Evolutionary conservation across 2,329 filamentous ascomycete species (phyloP).

Genomic region (Exophiala lecanii-corni): DNA sequence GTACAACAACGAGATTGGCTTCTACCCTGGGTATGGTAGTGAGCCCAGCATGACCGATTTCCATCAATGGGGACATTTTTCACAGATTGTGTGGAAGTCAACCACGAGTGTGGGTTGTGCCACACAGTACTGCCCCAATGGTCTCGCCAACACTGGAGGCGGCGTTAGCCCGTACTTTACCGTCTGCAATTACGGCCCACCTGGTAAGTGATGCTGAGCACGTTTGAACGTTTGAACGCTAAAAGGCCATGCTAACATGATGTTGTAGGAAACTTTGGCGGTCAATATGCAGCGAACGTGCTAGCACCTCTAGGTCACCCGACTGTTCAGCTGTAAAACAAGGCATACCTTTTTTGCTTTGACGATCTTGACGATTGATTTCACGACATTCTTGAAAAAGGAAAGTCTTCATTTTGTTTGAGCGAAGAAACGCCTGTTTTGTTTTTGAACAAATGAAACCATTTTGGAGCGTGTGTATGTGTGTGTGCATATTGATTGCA

Average conservation of each 20-base stretch:
- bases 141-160: slow-evolving; percentile 39
- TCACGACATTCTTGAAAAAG: background rate
- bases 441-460: no score
- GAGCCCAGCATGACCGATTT: slow-evolving; percentile 61
- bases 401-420: no score
- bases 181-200: slow-evolving; percentile 79
- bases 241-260: slow-evolving; percentile 28
- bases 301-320: slow-evolving; percentile 36
- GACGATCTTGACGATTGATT: slow-evolving; percentile 17
- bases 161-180: slow-evolving; percentile 60
- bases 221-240: background rate
- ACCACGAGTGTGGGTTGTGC: slow-evolving; percentile 62
- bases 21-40: slow-evolving; percentile 57
- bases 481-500: no score
- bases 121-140: slow-evolving; percentile 41
- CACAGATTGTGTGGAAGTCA: slow-evolving; percentile 67
- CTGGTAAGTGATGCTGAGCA: slow-evolving; percentile 53
- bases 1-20: slow-evolving; percentile 75
- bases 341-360: slow-evolving; percentile 3
- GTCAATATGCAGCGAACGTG: slow-evolving; percentile 53
- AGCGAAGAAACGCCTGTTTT: no score
- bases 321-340: slow-evolving; percentile 28
- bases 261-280: slow-evolving; percentile 52
- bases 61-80: slow-evolving; percentile 67
- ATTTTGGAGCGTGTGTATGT: no score